Evolutionary conservation across 2,329 filamentous ascomycete species (phyloP).

Genomic region (Sporothrix dimorphospora): DNA sequence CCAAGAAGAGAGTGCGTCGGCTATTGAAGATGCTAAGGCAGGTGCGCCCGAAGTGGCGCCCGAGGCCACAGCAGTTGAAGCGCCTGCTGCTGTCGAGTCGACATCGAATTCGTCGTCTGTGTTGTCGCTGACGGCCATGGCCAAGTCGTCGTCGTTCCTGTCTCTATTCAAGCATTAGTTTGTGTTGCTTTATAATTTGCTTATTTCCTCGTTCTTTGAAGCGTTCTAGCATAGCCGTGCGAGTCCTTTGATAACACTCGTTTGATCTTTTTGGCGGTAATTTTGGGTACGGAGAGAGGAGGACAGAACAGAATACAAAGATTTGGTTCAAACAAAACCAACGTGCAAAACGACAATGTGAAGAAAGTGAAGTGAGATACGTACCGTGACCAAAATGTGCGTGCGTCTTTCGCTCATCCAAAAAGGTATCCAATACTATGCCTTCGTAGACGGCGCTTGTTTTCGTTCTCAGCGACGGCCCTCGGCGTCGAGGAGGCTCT

Average conservation of each 20-base stretch:
- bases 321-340: not conserved
- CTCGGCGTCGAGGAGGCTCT: slow-evolving; percentile 53
- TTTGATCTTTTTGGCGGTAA: not conserved
- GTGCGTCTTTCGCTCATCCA: not conserved
- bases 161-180: slow-evolving; percentile 49
- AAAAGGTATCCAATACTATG: not conserved
- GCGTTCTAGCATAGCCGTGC: slow-evolving; percentile 13
- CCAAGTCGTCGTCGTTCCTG: slow-evolving; percentile 46
- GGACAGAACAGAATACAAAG: not conserved
- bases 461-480: slow-evolving; percentile 31
- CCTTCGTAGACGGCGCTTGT: not conserved
- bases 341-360: not conserved
- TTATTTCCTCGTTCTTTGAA: not conserved
- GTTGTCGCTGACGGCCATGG: slow-evolving; percentile 31
- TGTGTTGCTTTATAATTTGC: not conserved
- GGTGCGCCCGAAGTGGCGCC: not conserved
- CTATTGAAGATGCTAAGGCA: slow-evolving; percentile 35
- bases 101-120: slow-evolving; percentile 35
- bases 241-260: not conserved
- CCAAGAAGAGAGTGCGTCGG: not conserved
- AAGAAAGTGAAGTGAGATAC: not conserved
- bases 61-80: not conserved
- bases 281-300: not conserved
- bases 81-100: slow-evolving; percentile 26
- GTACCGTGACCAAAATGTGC: not conserved